Conservation (phyloP, 2,329 filamentous ascomycete genomes). For the Trichoderma simmonsii region DNA sequence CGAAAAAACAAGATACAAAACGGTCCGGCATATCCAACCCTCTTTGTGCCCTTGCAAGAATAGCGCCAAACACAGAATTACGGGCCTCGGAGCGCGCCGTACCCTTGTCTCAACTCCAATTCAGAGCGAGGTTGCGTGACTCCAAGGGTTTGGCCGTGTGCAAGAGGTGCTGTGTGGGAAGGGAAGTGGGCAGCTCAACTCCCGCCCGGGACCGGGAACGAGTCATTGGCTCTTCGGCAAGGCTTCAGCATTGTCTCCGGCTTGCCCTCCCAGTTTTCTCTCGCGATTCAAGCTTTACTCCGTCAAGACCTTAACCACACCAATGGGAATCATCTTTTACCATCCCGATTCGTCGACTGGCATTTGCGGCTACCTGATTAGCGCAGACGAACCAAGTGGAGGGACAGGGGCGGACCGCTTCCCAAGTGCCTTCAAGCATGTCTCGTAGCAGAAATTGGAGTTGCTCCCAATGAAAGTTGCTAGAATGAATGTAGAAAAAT, state of each 20-base stretch:
- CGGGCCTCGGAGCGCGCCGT: slow-evolving; percentile 6
- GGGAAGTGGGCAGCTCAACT: neutral
- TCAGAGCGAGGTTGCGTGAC: neutral
- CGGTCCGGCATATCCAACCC: neutral
- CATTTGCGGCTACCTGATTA: neutral
- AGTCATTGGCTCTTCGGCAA: neutral
- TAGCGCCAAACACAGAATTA: neutral
- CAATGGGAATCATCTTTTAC: neutral
- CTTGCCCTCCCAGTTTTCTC: neutral
- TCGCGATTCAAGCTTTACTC: neutral
- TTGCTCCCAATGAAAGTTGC: neutral
- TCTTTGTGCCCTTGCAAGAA: neutral
- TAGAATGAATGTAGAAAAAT: neutral
- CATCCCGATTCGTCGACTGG: neutral
- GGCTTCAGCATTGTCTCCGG: neutral
- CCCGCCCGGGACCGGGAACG: neutral
- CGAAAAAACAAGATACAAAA: neutral
- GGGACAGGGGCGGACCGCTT: slow-evolving; percentile 1
- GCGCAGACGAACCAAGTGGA: neutral
- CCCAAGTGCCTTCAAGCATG: neutral
- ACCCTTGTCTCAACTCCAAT: neutral
- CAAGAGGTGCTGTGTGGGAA: neutral
- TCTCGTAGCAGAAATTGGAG: neutral
- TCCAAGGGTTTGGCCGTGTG: neutral
- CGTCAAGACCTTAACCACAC: neutral